These are phyloP conservation scores for Crassisporium funariophilum DNA, from an alignment of 768 basidiomycete species.

Conservation along the genomic window DNA sequence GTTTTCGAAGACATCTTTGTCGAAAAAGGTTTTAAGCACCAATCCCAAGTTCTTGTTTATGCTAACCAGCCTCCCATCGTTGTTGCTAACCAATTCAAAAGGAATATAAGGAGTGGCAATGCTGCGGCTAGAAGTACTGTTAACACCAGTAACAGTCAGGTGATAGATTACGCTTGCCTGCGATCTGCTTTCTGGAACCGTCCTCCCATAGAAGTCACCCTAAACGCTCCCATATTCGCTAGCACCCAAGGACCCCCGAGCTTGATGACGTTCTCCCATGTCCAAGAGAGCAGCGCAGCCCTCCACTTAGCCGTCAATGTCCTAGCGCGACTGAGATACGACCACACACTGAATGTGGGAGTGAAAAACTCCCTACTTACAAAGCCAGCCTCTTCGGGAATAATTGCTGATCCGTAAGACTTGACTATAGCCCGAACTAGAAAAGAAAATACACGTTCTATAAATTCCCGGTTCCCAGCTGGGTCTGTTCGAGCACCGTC, in stretches of 20 bases:
- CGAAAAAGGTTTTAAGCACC: neutral
- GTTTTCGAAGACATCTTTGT: neutral
- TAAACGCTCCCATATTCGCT: neutral
- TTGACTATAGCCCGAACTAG: neutral
- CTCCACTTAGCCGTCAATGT: neutral
- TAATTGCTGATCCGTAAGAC: neutral
- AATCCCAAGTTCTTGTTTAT: neutral
- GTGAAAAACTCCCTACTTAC: neutral
- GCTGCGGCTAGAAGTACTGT: neutral
- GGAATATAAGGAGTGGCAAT: neutral
- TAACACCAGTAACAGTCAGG: neutral
- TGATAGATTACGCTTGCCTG: neutral
- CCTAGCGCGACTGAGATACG: neutral
- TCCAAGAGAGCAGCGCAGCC: neutral
- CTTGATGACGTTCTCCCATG: neutral
- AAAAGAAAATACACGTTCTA: neutral
- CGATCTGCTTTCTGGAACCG: neutral
- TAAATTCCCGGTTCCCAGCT: neutral
- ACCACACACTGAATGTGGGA: neutral
- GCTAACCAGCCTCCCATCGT: neutral
- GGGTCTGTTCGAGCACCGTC: neutral
- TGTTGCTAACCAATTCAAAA: neutral
- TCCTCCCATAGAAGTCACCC: neutral
- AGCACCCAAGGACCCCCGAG: neutral
- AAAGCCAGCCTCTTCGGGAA: neutral